These are phyloP conservation scores for Dictyostelium intermedium DNA, from an alignment of 78 protist species.

Conservation along the genomic window DNA sequence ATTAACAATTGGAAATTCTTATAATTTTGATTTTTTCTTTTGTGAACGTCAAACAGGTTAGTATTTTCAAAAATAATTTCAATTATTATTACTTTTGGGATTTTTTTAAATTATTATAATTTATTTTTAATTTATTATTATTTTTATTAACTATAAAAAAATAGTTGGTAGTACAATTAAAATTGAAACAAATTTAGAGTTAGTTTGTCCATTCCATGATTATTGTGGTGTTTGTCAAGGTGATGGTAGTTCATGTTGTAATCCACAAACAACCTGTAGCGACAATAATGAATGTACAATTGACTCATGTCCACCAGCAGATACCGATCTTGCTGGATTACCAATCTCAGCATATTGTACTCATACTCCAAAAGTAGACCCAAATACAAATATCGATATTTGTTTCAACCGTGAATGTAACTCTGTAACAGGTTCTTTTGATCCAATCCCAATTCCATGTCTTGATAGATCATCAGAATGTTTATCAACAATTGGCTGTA, in stretches of 20 bases:
- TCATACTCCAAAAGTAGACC: not conserved
- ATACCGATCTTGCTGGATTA: not conserved
- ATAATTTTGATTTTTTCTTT: slow-evolving; percentile 60
- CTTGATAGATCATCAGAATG: not conserved
- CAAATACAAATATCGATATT: not conserved
- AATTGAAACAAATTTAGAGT: not conserved
- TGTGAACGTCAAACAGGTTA: slow-evolving; percentile 43
- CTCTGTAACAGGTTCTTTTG: not conserved
- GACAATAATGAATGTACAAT: slow-evolving; percentile 15
- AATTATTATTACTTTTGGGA: too few relatives aligned
- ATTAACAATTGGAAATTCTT: not conserved
- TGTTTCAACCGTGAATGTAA: not conserved
- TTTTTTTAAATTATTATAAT: too few relatives aligned
- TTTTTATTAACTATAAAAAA: too few relatives aligned
- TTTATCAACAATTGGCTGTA: not conserved
- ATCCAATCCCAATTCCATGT: not conserved
- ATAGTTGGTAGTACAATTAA: slow-evolving; percentile 14
- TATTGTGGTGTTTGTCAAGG: slow-evolving; percentile 65
- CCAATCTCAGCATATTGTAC: not conserved
- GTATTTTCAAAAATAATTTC: not conserved
- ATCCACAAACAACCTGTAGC: not conserved
- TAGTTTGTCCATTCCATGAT: slow-evolving; percentile 20
- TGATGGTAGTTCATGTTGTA: slow-evolving; percentile 56
- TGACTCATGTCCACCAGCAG: slow-evolving; percentile 6
- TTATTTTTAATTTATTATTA: too few relatives aligned